Percentiles rank a stretch among this genome's conserved stretches.
phyloP scores from a whole-genome alignment of 1,284 basidiomycete species.

The Moesziomyces parantarcticus region DNA sequence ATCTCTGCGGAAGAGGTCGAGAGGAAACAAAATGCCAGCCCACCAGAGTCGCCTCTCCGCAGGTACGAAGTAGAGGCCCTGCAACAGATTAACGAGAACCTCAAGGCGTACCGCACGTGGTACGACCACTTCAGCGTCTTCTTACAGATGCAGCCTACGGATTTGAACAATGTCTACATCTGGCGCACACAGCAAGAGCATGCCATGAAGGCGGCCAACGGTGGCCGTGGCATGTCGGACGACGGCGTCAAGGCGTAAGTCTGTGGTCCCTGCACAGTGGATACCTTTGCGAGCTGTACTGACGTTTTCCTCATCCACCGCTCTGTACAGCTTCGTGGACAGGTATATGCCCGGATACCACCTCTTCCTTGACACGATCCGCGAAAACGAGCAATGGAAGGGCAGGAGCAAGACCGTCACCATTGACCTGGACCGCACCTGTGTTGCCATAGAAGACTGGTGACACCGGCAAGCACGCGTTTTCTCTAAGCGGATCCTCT shows the following conservation, averaged over 20 bases:
- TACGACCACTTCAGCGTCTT: constrained; percentile 36
- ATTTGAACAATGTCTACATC: constrained; percentile 36
- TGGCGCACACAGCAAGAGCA: constrained; percentile 47
- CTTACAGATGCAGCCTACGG: constrained; percentile 33
- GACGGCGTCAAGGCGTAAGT: constrained; percentile 35
- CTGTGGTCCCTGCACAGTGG: neutral
- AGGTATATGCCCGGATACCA: constrained; percentile 71
- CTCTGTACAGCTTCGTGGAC: constrained; percentile 34
- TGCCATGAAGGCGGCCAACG: constrained; percentile 44
- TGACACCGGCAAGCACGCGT: neutral
- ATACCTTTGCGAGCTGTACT: too few species aligned
- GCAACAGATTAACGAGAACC: constrained; percentile 35
- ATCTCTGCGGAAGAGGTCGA: constrained; percentile 11
- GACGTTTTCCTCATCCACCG: too few species aligned
- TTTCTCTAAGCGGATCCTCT: too few species aligned
- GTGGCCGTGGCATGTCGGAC: constrained; percentile 38
- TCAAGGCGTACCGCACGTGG: constrained; percentile 24
- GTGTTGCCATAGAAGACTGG: constrained; percentile 32
- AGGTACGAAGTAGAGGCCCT: constrained; percentile 20
- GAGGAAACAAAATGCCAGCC: constrained; percentile 2
- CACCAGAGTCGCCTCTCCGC: constrained; percentile 13
- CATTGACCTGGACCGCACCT: constrained; percentile 27
- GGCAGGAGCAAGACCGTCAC: constrained; percentile 37
- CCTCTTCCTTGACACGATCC: constrained; percentile 32
- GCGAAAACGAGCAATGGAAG: constrained; percentile 29